A percentile compares a stretch with the other conserved stretches of the same genome.
phyloP scores from a whole-genome alignment of 176 grass and related monocot genomes.

The Zea luxurians region DNA sequence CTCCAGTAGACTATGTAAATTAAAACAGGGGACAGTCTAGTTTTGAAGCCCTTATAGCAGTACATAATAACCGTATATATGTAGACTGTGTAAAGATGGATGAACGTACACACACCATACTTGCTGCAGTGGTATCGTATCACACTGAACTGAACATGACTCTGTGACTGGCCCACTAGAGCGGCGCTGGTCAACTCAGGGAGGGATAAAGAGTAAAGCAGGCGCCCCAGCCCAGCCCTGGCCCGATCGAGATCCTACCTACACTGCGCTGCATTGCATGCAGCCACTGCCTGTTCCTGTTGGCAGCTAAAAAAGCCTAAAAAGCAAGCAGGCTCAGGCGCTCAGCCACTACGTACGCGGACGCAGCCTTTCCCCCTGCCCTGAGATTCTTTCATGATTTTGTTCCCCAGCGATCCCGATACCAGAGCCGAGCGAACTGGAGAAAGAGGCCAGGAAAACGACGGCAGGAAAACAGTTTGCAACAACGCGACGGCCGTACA shows the following conservation, averaged over 20 bases:
- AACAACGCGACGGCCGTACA: neutral
- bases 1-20: too few relatives aligned
- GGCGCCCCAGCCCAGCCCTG: slow-evolving; percentile 29
- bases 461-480: neutral
- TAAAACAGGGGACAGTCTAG: too few relatives aligned
- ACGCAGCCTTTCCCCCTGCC: slow-evolving; percentile 13
- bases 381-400: slow-evolving; percentile 30
- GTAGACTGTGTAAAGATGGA: neutral
- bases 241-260: slow-evolving; percentile 1
- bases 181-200: neutral
- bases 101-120: neutral
- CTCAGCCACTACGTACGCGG: neutral
- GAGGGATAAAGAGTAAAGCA: slow-evolving; percentile 28
- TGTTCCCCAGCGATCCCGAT: slow-evolving; percentile 43
- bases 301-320: neutral
- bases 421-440: neutral
- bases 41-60: too few relatives aligned
- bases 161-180: slow-evolving; percentile 10
- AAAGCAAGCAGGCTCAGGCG: slow-evolving; percentile 26
- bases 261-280: neutral
- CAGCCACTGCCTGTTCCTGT: neutral
- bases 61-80: too few relatives aligned
- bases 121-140: neutral
- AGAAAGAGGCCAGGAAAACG: neutral
- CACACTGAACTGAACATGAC: neutral